Conservation (phyloP, 345 rosid genomes). For the Laguncularia racemosa region DNA sequence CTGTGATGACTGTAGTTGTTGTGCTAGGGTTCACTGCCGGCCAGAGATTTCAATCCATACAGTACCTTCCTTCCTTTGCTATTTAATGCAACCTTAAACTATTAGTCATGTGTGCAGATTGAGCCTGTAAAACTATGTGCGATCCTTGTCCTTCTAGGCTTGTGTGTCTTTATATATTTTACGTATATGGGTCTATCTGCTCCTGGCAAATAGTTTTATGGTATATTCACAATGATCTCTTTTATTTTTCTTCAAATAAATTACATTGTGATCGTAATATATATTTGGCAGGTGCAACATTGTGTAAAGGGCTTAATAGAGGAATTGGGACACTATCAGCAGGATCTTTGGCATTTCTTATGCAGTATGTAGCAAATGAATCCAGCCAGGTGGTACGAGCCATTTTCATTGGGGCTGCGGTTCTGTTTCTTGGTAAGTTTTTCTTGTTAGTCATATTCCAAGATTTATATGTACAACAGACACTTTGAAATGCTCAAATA, state of each 20-base stretch:
- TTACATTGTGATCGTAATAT: not conserved
- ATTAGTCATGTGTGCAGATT: too few species aligned
- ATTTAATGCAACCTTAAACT: too few species aligned
- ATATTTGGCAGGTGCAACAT: conserved; percentile 57
- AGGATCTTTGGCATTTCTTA: conserved; percentile 61
- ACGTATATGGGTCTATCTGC: too few species aligned
- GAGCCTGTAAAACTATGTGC: too few species aligned
- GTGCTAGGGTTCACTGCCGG: conserved; percentile 82
- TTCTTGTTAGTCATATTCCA: not conserved
- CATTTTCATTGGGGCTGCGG: conserved; percentile 64
- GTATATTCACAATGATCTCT: too few species aligned
- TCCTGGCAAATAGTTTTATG: too few species aligned
- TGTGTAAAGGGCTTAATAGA: conserved; percentile 80
- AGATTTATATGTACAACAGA: too few species aligned
- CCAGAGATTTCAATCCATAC: conserved; percentile 1
- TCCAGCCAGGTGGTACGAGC: conserved; percentile 52
- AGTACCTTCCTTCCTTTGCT: not conserved
- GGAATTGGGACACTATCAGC: conserved; percentile 71
- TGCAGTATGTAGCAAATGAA: conserved; percentile 48
- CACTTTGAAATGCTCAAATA: too few species aligned
- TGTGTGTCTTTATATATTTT: too few species aligned
- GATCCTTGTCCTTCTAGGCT: too few species aligned
- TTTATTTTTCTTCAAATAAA: too few species aligned
- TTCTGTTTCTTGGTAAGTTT: conserved; percentile 55
- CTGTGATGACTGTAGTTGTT: conserved; percentile 82